These are phyloP conservation scores for Diatrype stigma DNA, from an alignment of 2,329 filamentous ascomycete genomes.

Conservation along the genomic window DNA sequence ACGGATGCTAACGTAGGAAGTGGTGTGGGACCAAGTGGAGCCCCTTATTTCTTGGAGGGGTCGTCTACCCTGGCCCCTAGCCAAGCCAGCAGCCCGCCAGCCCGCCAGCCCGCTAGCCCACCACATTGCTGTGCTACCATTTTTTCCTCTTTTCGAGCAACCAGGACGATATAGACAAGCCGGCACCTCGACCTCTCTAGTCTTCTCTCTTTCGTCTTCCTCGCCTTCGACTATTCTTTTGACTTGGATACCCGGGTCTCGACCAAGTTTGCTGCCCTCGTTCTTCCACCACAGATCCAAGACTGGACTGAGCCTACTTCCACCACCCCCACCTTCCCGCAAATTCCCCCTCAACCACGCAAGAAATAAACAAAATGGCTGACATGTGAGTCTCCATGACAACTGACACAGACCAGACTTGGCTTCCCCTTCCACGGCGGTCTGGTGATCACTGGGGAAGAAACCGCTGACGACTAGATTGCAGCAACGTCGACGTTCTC, in stretches of 20 bases:
- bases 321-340: not conserved
- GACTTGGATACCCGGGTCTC: not conserved
- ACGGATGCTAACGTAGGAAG: not conserved
- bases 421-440: not conserved
- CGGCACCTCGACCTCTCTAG: not conserved
- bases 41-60: not conserved
- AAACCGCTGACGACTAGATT: not conserved
- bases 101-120: not conserved
- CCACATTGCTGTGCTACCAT: not conserved
- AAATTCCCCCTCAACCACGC: not conserved
- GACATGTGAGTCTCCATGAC: conserved; percentile 3
- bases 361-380: conserved; percentile 3
- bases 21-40: not conserved
- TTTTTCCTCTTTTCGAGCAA: not conserved
- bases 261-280: not conserved
- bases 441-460: not conserved
- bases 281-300: not conserved
- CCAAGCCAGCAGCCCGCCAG: not conserved
- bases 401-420: not conserved
- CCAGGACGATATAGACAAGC: not conserved
- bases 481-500: conserved; percentile 89
- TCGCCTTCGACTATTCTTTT: not conserved
- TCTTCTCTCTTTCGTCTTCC: not conserved
- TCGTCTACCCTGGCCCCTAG: not conserved
- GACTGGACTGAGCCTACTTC: not conserved